phyloP scores from a whole-genome alignment of 2,329 filamentous ascomycete species.

The Xylariomycetidae sp. region DNA sequence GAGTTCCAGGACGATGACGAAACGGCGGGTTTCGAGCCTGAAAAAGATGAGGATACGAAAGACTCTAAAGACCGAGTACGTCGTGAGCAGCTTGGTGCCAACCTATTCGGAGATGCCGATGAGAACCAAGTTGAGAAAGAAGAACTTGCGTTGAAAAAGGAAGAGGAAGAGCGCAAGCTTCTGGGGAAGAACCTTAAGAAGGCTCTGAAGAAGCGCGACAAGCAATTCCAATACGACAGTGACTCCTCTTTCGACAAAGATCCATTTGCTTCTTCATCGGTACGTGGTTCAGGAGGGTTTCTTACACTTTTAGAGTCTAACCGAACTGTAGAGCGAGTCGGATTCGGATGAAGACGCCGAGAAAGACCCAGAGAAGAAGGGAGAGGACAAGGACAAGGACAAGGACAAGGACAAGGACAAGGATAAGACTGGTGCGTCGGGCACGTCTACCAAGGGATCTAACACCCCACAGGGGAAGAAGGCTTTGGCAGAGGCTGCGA shows the following conservation, averaged over 20 bases:
- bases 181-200: conserved; percentile 75
- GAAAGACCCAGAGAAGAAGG: conserved; percentile 60
- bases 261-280: conserved; percentile 45
- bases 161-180: conserved; percentile 62
- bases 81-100: conserved; percentile 78
- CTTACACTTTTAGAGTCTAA: conserved; percentile 14
- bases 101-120: conserved; percentile 66
- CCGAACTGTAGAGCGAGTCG: conserved; percentile 22
- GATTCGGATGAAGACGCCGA: conserved; percentile 38
- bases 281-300: conserved; percentile 29
- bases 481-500: conserved; percentile 38
- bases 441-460: conserved; percentile 62
- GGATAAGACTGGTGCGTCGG: conserved; percentile 43
- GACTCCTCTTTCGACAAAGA: conserved; percentile 47
- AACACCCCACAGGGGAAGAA: conserved; percentile 48
- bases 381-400: conserved; percentile 31
- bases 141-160: conserved; percentile 61
- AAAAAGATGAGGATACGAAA: conserved; percentile 76
- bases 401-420: conserved; percentile 49
- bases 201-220: conserved; percentile 76
- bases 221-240: conserved; percentile 78
- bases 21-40: conserved; percentile 64
- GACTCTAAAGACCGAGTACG: conserved; percentile 67
- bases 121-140: conserved; percentile 71
- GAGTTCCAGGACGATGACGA: conserved; percentile 90